These are phyloP conservation scores for Plasmodium vivax DNA, from an alignment of 169 alveolate species.

Conservation along the genomic window DNA sequence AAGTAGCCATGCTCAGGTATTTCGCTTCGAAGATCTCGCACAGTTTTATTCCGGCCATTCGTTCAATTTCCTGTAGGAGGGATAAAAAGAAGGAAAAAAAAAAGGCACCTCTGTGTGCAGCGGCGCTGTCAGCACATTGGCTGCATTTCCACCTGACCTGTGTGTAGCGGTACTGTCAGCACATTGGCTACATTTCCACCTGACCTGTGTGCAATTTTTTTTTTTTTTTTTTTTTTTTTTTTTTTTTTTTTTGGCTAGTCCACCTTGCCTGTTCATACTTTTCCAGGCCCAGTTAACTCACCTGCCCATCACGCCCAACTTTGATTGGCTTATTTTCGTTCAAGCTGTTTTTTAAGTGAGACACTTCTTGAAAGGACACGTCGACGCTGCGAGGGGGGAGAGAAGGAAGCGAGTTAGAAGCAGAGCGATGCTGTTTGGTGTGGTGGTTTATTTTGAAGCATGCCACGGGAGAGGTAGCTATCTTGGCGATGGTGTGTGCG, in stretches of 20 bases:
- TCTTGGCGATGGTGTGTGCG: neutral
- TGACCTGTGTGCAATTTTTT: neutral
- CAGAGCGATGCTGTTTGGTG: neutral
- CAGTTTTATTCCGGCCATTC: constrained; percentile 42
- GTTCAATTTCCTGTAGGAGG: constrained; percentile 62
- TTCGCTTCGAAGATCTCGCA: constrained; percentile 69
- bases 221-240: constrained; percentile 1
- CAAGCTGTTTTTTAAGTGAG: constrained; percentile 76
- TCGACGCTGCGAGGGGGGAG: constrained; percentile 65
- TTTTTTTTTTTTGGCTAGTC: neutral
- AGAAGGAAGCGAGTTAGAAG: neutral
- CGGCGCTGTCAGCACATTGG: neutral
- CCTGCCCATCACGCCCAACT: constrained; percentile 82
- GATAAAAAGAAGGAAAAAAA: neutral
- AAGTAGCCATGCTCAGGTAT: neutral
- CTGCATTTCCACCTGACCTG: neutral
- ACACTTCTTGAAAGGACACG: constrained; percentile 76
- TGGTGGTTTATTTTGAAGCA: neutral
- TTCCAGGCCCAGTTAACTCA: constrained; percentile 7
- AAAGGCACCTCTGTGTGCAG: neutral
- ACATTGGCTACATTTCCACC: neutral
- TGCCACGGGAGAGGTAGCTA: neutral
- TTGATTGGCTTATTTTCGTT: constrained; percentile 77
- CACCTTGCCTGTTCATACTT: constrained; percentile 23
- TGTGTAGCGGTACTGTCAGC: neutral